A percentile compares a stretch with the other conserved stretches of the same genome.
Conservation (phyloP, 2,329 filamentous ascomycete genomes). For the Fusarium clavum region DNA sequence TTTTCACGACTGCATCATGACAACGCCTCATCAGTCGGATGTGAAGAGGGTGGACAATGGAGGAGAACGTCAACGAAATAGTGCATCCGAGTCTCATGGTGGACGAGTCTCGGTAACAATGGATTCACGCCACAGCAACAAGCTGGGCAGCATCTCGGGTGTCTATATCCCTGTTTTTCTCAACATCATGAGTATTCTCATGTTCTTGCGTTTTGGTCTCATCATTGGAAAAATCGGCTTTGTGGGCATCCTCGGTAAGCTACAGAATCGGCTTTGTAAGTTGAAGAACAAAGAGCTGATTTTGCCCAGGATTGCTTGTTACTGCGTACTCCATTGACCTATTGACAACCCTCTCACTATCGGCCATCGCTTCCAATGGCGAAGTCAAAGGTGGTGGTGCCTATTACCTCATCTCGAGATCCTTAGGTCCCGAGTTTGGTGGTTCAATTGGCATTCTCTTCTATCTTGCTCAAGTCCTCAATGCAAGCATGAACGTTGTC, state of each 20-base stretch:
- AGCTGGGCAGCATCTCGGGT: slow-evolving; percentile 80
- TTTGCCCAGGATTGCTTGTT: slow-evolving; percentile 72
- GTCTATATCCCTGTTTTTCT: slow-evolving; percentile 91
- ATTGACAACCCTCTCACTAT: slow-evolving; percentile 87
- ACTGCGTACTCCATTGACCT: slow-evolving; percentile 84
- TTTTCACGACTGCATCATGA: slow-evolving; percentile 28
- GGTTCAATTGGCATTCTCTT: slow-evolving; percentile 90
- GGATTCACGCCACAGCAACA: slow-evolving; percentile 60
- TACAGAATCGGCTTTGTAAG: not conserved
- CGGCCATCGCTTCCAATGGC: slow-evolving; percentile 89
- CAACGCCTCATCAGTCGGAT: slow-evolving; percentile 38
- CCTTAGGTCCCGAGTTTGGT: slow-evolving; percentile 87
- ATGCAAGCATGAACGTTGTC: slow-evolving; percentile 88
- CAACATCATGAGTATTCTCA: slow-evolving; percentile 89
- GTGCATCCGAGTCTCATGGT: slow-evolving; percentile 19
- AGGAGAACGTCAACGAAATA: slow-evolving; percentile 12
- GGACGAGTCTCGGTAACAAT: slow-evolving; percentile 42
- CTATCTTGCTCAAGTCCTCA: slow-evolving; percentile 89
- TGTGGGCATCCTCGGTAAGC: slow-evolving; percentile 80
- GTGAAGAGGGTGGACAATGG: slow-evolving; percentile 28
- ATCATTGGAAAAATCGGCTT: slow-evolving; percentile 85
- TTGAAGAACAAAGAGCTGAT: not conserved
- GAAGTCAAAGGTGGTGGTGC: slow-evolving; percentile 89
- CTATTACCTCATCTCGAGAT: slow-evolving; percentile 89
- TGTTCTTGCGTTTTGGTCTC: slow-evolving; percentile 90